Evolutionary conservation across 768 basidiomycete species (phyloP).

Genomic region (Macrolepiota dolichaula): DNA sequence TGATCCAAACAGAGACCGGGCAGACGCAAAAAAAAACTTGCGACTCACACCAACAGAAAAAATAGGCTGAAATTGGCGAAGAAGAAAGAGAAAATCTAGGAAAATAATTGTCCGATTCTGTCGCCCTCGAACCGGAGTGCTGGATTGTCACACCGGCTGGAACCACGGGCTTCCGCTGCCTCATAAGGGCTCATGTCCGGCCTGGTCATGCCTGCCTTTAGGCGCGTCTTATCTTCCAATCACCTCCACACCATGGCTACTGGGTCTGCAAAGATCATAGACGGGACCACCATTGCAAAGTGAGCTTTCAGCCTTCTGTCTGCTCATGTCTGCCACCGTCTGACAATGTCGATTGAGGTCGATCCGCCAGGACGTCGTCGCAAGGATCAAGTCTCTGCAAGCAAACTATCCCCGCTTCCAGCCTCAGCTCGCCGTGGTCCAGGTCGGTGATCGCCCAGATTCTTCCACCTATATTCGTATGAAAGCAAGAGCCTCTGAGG

Average conservation of each 20-base stretch:
- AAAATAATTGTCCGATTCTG: neutral
- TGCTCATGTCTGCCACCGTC: constrained; percentile 1
- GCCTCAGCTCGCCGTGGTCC: constrained; percentile 88
- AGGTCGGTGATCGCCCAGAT: constrained; percentile 90
- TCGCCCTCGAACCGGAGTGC: neutral
- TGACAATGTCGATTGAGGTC: constrained; percentile 46
- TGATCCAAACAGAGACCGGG: neutral
- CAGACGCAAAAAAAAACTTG: neutral
- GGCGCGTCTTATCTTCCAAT: constrained; percentile 32
- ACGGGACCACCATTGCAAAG: constrained; percentile 86
- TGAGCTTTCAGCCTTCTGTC: constrained; percentile 27
- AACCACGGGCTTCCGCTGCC: constrained; percentile 17
- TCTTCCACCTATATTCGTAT: constrained; percentile 93
- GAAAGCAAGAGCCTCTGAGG: constrained; percentile 94
- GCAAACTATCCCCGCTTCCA: constrained; percentile 81
- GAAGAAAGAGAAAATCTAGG: neutral
- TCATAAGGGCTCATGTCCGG: constrained; percentile 11
- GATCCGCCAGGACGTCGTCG: constrained; percentile 74
- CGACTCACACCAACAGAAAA: neutral
- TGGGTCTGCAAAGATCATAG: constrained; percentile 55
- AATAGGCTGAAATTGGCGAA: neutral
- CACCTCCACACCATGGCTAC: constrained; percentile 37
- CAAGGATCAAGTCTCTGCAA: constrained; percentile 62
- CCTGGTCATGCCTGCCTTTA: constrained; percentile 17
- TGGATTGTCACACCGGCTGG: constrained; percentile 2